A percentile compares a stretch with the other conserved stretches of the same genome.
Conservation (phyloP, 768 basidiomycete species). For the Calocera viscosa region DNA sequence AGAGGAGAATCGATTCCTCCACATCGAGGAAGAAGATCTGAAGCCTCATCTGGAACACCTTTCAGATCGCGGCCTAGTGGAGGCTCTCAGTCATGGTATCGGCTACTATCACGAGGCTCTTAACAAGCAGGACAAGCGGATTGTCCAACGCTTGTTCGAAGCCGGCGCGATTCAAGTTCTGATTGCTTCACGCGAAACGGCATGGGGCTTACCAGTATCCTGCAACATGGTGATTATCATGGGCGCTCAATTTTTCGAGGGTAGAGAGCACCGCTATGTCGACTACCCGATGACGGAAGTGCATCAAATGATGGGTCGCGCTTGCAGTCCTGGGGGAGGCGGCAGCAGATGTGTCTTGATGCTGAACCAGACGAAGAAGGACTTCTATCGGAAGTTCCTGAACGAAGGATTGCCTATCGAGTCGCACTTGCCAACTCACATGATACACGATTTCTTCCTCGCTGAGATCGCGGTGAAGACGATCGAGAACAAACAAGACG, state of each 20-base stretch:
- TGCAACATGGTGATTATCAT: conserved; percentile 98
- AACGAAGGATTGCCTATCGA: conserved; percentile 96
- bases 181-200: conserved; percentile 90
- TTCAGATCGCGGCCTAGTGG: conserved; percentile 57
- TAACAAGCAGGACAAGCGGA: conserved; percentile 80
- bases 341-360: conserved; percentile 89
- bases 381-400: conserved; percentile 98
- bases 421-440: conserved; percentile 78
- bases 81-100: conserved; percentile 77
- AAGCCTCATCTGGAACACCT: conserved; percentile 82
- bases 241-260: conserved; percentile 96
- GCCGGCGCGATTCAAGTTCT: conserved; percentile 91
- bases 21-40: conserved; percentile 69
- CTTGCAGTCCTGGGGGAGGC: conserved; percentile 86
- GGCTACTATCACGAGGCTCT: conserved; percentile 94
- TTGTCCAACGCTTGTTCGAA: conserved; percentile 84
- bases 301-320: conserved; percentile 98
- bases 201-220: conserved; percentile 88
- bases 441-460: conserved; percentile 92
- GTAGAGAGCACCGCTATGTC: conserved; percentile 93
- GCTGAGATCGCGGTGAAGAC: conserved; percentile 98
- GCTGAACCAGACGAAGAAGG: conserved; percentile 95
- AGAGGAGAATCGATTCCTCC: conserved; percentile 73
- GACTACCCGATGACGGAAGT: conserved; percentile 99
- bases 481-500: conserved; percentile 98